Evolutionary conservation across 441 rosid species (phyloP).

Genomic region (Syzygium syzygioides): DNA sequence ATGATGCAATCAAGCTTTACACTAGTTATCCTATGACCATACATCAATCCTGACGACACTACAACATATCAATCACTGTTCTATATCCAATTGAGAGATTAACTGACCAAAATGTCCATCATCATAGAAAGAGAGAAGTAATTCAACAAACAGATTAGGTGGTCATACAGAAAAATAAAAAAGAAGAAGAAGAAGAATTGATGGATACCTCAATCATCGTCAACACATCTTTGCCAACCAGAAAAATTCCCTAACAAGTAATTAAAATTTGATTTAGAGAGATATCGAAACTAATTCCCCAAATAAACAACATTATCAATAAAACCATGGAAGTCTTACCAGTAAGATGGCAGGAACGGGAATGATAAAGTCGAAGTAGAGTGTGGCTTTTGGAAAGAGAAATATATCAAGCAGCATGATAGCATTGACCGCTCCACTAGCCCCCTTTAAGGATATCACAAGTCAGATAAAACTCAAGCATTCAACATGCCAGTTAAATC

Average conservation of each 20-base stretch:
- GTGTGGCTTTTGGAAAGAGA: slow-evolving; percentile 60
- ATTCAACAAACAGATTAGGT: not conserved
- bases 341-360: slow-evolving; percentile 86
- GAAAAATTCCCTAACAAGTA: slow-evolving; percentile 54
- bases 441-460: slow-evolving; percentile 39
- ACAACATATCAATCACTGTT: not conserved
- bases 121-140: not conserved
- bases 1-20: not conserved
- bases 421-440: slow-evolving; percentile 91
- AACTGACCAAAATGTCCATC: not conserved
- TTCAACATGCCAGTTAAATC: not conserved
- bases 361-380: slow-evolving; percentile 54
- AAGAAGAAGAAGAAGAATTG: not conserved
- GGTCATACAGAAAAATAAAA: not conserved
- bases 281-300: not conserved
- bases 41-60: not conserved
- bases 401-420: slow-evolving; percentile 80
- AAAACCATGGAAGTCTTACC: slow-evolving; percentile 33
- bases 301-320: not conserved
- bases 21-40: not conserved
- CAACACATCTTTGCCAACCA: slow-evolving; percentile 63
- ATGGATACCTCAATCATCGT: slow-evolving; percentile 57
- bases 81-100: not conserved
- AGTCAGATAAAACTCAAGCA: not conserved
- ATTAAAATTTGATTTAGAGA: not conserved